Evolutionary conservation across 148 eudicot genomes (phyloP).

Genomic region (Dysphania ambrosioides): DNA sequence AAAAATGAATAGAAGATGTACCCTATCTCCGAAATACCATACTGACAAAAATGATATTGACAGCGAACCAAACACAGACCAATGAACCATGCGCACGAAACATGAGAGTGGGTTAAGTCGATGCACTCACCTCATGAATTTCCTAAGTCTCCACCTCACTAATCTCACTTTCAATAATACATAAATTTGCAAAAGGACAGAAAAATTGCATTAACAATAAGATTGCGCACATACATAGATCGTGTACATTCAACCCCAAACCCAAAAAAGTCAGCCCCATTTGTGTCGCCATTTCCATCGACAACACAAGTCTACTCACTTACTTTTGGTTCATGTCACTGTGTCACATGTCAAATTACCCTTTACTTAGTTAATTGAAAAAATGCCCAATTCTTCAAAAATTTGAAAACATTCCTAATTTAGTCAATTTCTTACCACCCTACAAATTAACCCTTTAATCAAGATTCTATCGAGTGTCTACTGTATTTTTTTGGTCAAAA

Average conservation of each 20-base stretch:
- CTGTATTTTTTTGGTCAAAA: constrained; percentile 10
- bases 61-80: no score
- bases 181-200: constrained; percentile 34
- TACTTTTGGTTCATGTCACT: no score
- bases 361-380: no score
- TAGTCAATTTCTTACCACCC: constrained; percentile 7
- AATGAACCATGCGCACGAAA: no score
- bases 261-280: constrained; percentile 64
- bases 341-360: not conserved
- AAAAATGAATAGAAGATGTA: no score
- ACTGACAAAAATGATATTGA: no score
- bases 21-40: no score
- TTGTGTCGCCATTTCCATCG: constrained; percentile 37
- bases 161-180: constrained; percentile 9
- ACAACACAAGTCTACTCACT: no score
- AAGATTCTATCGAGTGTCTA: no score
- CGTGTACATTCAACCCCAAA: no score
- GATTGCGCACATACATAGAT: no score
- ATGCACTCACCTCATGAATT: constrained; percentile 35
- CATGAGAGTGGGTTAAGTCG: constrained; percentile 14
- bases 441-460: not conserved
- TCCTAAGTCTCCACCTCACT: constrained; percentile 7
- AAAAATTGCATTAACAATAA: constrained; percentile 34
- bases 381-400: no score
- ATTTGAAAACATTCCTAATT: not conserved